Conservation (phyloP, 148 eudicot genomes). For the Silene conica region DNA sequence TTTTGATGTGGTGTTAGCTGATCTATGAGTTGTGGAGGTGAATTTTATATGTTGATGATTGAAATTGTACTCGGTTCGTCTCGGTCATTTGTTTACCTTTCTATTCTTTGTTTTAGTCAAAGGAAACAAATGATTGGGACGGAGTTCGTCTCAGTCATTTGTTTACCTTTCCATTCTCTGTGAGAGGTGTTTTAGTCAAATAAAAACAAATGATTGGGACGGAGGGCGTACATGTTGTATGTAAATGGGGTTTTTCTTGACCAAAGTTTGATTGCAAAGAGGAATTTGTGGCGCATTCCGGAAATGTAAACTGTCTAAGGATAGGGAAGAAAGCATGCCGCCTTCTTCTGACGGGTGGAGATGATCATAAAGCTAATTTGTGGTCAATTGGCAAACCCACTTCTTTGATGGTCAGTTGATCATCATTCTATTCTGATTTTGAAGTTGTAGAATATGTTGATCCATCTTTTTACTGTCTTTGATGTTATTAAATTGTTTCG, state of each 20-base stretch:
- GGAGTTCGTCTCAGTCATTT: too few relatives aligned
- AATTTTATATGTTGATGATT: not conserved
- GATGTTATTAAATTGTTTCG: not conserved
- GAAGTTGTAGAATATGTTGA: not conserved
- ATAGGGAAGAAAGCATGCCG: conserved; percentile 76
- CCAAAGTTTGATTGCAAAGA: conserved; percentile 50
- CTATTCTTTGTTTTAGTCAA: too few relatives aligned
- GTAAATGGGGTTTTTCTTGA: conserved; percentile 40
- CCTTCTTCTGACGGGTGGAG: conserved; percentile 81
- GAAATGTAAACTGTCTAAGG: conserved; percentile 70
- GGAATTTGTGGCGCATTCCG: conserved; percentile 89
- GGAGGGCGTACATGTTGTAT: not conserved
- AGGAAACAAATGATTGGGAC: too few relatives aligned
- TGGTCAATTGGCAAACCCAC: conserved; percentile 88
- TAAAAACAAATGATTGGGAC: too few relatives aligned
- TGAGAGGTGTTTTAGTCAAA: not conserved
- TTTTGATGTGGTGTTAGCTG: not conserved
- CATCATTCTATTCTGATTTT: not conserved
- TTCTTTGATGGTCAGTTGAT: conserved; percentile 66
- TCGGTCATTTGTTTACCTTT: not conserved
- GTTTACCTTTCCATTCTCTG: not conserved
- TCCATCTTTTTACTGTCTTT: not conserved
- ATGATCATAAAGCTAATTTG: conserved; percentile 81
- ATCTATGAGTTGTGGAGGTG: too few relatives aligned
- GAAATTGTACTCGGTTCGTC: too few relatives aligned